Evolutionary conservation across 2,329 filamentous ascomycete species (phyloP).

Genomic region (Phaeosphaeriaceae sp.): DNA sequence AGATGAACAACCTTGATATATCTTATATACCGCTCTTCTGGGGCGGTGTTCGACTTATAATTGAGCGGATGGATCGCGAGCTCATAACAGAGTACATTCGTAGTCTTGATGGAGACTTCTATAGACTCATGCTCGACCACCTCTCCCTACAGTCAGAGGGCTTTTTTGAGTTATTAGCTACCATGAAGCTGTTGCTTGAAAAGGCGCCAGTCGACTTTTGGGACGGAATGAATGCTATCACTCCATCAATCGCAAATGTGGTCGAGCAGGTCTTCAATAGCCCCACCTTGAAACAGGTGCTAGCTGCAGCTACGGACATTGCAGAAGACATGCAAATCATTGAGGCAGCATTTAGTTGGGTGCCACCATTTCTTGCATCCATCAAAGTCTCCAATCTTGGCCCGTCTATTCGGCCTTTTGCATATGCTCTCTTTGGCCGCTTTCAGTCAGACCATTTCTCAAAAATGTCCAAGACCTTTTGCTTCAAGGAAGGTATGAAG

Average conservation of each 20-base stretch:
- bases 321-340: constrained; percentile 65
- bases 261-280: constrained; percentile 84
- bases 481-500: constrained; percentile 64
- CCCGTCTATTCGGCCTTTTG: constrained; percentile 79
- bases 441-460: constrained; percentile 64
- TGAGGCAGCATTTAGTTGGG: constrained; percentile 74
- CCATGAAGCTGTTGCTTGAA: constrained; percentile 72
- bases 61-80: constrained; percentile 74
- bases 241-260: constrained; percentile 77
- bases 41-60: constrained; percentile 75
- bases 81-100: constrained; percentile 80
- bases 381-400: constrained; percentile 77
- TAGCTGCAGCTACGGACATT: constrained; percentile 55
- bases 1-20: constrained; percentile 59
- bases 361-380: constrained; percentile 77
- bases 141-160: constrained; percentile 60
- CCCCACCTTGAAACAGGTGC: constrained; percentile 66
- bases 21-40: constrained; percentile 75
- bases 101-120: constrained; percentile 75
- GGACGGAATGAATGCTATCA: constrained; percentile 83
- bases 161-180: constrained; percentile 72
- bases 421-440: constrained; percentile 74
- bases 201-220: constrained; percentile 83
- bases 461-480: constrained; percentile 64
- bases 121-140: constrained; percentile 67